phyloP scores from a whole-genome alignment of 2,329 filamentous ascomycete species.

The Scortechinia acanthostroma region DNA sequence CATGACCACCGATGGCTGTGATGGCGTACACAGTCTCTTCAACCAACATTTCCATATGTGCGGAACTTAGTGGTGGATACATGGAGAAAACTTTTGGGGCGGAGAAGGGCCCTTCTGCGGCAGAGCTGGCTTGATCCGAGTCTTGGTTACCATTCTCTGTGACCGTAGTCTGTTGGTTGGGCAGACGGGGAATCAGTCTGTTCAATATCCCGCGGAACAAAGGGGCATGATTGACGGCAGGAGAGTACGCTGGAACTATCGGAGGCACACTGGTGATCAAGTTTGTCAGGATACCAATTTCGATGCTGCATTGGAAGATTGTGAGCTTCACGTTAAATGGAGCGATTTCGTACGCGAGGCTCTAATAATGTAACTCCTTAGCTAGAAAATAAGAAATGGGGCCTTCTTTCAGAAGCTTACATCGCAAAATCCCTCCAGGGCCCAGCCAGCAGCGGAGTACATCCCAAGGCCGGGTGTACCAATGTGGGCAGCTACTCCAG shows the following conservation, averaged over 20 bases:
- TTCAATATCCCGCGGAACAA: neutral
- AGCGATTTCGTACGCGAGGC: constrained; percentile 55
- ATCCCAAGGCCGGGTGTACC: constrained; percentile 57
- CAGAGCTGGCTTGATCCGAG: neutral
- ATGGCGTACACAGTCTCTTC: constrained; percentile 86
- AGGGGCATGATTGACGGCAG: neutral
- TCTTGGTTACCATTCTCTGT: neutral
- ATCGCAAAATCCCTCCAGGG: constrained; percentile 61
- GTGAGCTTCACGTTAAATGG: constrained; percentile 1
- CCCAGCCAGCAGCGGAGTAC: constrained; percentile 62
- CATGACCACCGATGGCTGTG: constrained; percentile 85
- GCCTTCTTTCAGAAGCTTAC: constrained; percentile 17
- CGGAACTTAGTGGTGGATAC: neutral
- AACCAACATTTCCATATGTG: constrained; percentile 39
- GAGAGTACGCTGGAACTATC: neutral
- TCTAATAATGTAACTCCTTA: constrained; percentile 21
- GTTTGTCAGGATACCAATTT: constrained; percentile 1
- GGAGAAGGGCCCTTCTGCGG: neutral
- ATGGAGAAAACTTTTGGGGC: neutral
- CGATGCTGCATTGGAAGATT: constrained; percentile 1
- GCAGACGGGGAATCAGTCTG: neutral
- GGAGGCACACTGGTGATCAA: neutral
- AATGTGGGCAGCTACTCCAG: constrained; percentile 43
- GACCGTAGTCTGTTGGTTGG: neutral
- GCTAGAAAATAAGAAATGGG: neutral